These are phyloP conservation scores for Pseudozyma sp. DNA, from an alignment of 1,284 basidiomycete species.

Conservation along the genomic window DNA sequence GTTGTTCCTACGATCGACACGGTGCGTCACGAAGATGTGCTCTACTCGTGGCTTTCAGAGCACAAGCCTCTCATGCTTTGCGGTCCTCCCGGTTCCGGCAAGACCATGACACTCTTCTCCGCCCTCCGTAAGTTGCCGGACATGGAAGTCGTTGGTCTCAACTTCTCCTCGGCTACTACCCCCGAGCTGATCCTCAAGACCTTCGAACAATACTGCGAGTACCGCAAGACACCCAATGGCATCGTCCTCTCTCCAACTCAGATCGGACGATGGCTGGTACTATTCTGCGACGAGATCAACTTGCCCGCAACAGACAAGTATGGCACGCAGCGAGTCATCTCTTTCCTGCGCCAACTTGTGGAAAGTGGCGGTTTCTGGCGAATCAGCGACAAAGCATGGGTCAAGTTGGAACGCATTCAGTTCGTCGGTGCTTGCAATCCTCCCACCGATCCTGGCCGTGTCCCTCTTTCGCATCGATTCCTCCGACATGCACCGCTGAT, in stretches of 20 bases:
- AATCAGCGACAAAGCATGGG: constrained; percentile 94
- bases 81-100: constrained; percentile 97
- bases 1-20: constrained; percentile 99
- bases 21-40: constrained; percentile 95
- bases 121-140: constrained; percentile 96
- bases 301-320: constrained; percentile 97
- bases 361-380: constrained; percentile 97
- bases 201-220: constrained; percentile 99
- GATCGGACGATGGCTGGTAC: constrained; percentile 96
- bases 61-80: constrained; percentile 99
- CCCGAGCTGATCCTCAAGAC: constrained; percentile 98
- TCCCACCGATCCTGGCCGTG: constrained; percentile 98
- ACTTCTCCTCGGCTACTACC: constrained; percentile 98
- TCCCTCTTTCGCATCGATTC: constrained; percentile 97
- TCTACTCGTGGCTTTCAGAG: constrained; percentile 98
- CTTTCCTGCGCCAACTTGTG: constrained; percentile 96
- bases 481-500: constrained; percentile 97
- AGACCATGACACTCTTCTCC: constrained; percentile 99
- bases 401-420: constrained; percentile 95
- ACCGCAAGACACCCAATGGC: constrained; percentile 96
- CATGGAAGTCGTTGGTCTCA: constrained; percentile 98
- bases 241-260: constrained; percentile 92
- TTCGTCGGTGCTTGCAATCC: constrained; percentile 99
- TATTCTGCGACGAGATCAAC: constrained; percentile 99
- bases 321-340: constrained; percentile 97